phyloP scores from a whole-genome alignment of 1,284 basidiomycete genomes.

The Schizophyllum amplum region DNA sequence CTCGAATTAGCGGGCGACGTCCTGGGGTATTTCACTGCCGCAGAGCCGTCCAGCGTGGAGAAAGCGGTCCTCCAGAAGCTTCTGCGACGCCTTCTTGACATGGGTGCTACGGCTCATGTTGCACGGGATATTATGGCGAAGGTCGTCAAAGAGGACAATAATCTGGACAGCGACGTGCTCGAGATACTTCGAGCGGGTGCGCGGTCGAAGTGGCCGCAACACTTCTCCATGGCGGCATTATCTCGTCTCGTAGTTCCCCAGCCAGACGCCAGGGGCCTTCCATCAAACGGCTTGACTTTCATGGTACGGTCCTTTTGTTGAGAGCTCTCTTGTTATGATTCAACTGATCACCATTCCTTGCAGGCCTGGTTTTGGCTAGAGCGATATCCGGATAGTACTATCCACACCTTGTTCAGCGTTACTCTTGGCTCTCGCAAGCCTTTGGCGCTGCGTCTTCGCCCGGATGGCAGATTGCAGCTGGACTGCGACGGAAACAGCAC shows the following conservation, averaged over 20 bases:
- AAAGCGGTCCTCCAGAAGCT: constrained; percentile 51
- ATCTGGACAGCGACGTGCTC: constrained; percentile 52
- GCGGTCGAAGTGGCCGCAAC: constrained; percentile 66
- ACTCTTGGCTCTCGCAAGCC: constrained; percentile 26
- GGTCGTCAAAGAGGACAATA: constrained; percentile 37
- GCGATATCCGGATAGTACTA: constrained; percentile 33
- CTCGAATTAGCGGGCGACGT: constrained; percentile 45
- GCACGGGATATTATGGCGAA: constrained; percentile 52
- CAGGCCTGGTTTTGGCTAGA: constrained; percentile 69
- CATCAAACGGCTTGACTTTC: constrained; percentile 56
- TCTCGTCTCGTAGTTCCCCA: constrained; percentile 41
- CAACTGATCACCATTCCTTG: constrained; percentile 1
- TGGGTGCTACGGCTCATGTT: constrained; percentile 58
- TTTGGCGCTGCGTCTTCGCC: constrained; percentile 39
- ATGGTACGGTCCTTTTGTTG: constrained; percentile 36
- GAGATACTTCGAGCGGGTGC: constrained; percentile 61
- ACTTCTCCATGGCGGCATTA: constrained; percentile 55
- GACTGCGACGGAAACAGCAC: constrained; percentile 28
- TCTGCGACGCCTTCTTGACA: constrained; percentile 55
- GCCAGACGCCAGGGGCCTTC: constrained; percentile 38
- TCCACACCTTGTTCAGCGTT: constrained; percentile 40
- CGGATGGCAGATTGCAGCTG: constrained; percentile 50
- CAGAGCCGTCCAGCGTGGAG: constrained; percentile 35
- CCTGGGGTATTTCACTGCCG: constrained; percentile 34
- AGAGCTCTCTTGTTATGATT: constrained; percentile 3